Evolutionary conservation across 495 filamentous ascomycete genomes (phyloP).

Genomic region (Aspergillus avenaceus): DNA sequence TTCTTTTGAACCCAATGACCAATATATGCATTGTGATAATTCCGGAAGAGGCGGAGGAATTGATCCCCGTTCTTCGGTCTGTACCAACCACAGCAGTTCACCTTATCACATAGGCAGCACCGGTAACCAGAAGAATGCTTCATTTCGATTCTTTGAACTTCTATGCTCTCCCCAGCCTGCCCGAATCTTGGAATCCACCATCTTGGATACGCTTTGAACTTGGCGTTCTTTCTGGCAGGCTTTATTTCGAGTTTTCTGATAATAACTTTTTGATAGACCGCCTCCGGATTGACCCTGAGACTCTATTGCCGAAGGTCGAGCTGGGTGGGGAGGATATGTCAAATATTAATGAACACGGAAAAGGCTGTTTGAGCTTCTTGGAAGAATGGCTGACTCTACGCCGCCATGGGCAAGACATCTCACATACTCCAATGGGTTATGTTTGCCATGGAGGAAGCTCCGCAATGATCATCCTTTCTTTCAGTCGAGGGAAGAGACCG

Average conservation of each 20-base stretch:
- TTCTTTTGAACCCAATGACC: slow-evolving; percentile 22
- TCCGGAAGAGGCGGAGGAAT: slow-evolving; percentile 49
- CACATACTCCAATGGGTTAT: slow-evolving; percentile 54
- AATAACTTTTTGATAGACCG: slow-evolving; percentile 22
- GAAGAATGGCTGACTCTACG: slow-evolving; percentile 49
- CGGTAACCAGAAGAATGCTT: slow-evolving; percentile 4
- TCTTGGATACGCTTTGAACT: slow-evolving; percentile 48
- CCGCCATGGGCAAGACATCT: slow-evolving; percentile 48
- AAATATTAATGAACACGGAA: neutral
- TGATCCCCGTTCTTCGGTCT: slow-evolving; percentile 38
- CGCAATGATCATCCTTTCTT: slow-evolving; percentile 44
- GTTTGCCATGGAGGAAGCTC: slow-evolving; percentile 44
- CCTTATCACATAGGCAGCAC: slow-evolving; percentile 4
- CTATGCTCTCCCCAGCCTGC: slow-evolving; percentile 19
- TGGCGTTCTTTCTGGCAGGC: slow-evolving; percentile 50
- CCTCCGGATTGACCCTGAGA: slow-evolving; percentile 9
- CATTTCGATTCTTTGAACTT: slow-evolving; percentile 1
- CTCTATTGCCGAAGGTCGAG: neutral
- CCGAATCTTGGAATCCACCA: slow-evolving; percentile 28
- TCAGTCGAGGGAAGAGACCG: neutral
- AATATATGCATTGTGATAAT: slow-evolving; percentile 46
- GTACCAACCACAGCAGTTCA: neutral
- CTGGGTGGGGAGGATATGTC: neutral
- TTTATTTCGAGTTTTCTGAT: slow-evolving; percentile 50
- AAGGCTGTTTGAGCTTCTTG: slow-evolving; percentile 27